Base-by-base conservation (phyloP, 192 early-diverging fungal species). In the Geranomyces variabilis region DNA sequence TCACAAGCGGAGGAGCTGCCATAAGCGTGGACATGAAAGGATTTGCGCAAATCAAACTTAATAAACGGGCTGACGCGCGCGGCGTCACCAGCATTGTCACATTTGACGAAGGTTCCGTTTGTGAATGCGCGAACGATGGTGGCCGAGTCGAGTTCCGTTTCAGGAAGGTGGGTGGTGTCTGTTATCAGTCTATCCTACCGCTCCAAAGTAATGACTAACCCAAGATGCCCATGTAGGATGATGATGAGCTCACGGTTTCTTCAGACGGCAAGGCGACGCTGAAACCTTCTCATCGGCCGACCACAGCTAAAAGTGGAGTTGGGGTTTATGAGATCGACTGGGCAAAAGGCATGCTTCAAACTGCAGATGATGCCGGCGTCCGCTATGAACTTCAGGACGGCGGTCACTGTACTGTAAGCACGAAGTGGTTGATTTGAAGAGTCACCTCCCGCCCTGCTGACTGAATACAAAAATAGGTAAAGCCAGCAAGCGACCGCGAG, bases 271-370 rank as follows among this genome's bases (percentile, higher is more conserved):
- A 10, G 45, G 68, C 47, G n/a, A 29, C 14, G 12, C 36, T 47
- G 21, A 53, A 12, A 28, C 55, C 58, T n/a, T 53, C 65, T 17
- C 24, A 53, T 26, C 8, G 8, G 8, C 44, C 30, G 13, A 15
- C 31, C 9, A 5, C 61, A 44, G 13, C 21, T 22, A 1, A 9
- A 6, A 26, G 4, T 12, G n/a, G 8, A 47, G 34, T 28, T 31
- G 45, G 30, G 15, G 53, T 71, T 21, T 75, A 72, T 48, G 17
- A 30, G 10, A 68, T 76, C 28, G 63, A 80, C 73, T 80, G 79
- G 79, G 22, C 72, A 22, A 47, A 75, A 3, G 79, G 79, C 9
- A 62, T 75, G 14, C 49, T 80, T 17, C 31, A 47, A 6, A 49
- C 55, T 13, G 57, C 26, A 12, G 78, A 80, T 41, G 28, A 43